Percentiles rank a stretch among this genome's conserved stretches.
Conservation (phyloP, 352 stramenopile species). For the Globisporangium barbulae region DNA sequence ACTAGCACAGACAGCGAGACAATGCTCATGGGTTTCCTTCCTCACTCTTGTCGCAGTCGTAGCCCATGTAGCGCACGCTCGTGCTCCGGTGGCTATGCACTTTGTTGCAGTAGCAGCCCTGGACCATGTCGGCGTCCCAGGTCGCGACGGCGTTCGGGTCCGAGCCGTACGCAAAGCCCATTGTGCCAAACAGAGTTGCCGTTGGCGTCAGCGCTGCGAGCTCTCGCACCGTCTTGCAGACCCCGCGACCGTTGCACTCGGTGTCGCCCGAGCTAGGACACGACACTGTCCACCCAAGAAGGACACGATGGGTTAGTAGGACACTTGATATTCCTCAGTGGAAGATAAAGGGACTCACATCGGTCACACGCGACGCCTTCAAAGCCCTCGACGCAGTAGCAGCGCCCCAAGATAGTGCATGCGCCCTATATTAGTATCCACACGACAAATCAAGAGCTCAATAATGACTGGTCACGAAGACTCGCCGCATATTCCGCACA, state of each 20-base stretch:
- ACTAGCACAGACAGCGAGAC: not conserved
- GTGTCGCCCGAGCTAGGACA: conserved; percentile 33
- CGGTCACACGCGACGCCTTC: conserved; percentile 67
- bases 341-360: conserved; percentile 23
- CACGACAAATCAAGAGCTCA: not conserved
- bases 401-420: conserved; percentile 52
- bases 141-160: conserved; percentile 70
- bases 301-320: not conserved
- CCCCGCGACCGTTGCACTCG: conserved; percentile 40
- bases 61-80: conserved; percentile 47
- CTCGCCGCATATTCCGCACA: not conserved
- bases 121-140: conserved; percentile 87
- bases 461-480: not conserved
- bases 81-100: conserved; percentile 46
- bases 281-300: conserved; percentile 30
- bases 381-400: conserved; percentile 59
- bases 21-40: not conserved
- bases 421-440: conserved; percentile 30
- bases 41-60: conserved; percentile 79
- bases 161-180: conserved; percentile 63
- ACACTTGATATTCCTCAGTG: not conserved
- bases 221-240: conserved; percentile 46
- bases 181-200: conserved; percentile 22
- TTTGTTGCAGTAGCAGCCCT: conserved; percentile 88
- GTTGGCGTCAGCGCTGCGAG: conserved; percentile 53